A percentile compares a stretch with the other conserved stretches of the same genome.
phyloP scores from a whole-genome alignment of 2,329 filamentous ascomycete genomes.

The Drechslerella stenobrocha region DNA sequence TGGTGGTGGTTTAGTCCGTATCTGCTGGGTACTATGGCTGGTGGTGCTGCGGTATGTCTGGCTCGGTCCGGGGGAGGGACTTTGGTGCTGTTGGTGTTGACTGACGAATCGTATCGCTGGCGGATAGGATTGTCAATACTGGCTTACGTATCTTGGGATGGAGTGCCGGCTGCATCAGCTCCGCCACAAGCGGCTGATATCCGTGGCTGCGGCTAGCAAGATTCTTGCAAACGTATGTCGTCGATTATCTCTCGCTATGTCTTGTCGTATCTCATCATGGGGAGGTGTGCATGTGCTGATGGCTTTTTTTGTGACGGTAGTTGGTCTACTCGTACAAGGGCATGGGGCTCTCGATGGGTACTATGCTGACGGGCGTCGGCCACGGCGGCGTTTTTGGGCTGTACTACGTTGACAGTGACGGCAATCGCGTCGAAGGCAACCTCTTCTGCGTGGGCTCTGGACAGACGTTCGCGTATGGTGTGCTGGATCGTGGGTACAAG shows the following conservation, averaged over 20 bases:
- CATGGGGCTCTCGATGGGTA: slow-evolving; percentile 98
- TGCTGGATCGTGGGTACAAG: slow-evolving; percentile 90
- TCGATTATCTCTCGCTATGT: neutral
- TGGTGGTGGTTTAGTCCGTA: slow-evolving; percentile 47
- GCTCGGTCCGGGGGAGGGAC: too few species aligned
- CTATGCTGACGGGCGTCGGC: slow-evolving; percentile 97
- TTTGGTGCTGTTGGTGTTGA: slow-evolving; percentile 55
- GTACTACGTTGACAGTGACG: slow-evolving; percentile 98
- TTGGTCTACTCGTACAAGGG: slow-evolving; percentile 98
- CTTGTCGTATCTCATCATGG: too few species aligned
- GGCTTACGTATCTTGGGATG: slow-evolving; percentile 98
- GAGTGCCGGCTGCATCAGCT: slow-evolving; percentile 99
- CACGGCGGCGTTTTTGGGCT: slow-evolving; percentile 93
- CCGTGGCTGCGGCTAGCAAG: slow-evolving; percentile 94
- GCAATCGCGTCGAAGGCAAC: slow-evolving; percentile 87
- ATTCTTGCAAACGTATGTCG: slow-evolving; percentile 77
- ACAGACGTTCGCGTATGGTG: slow-evolving; percentile 98
- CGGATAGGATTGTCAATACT: slow-evolving; percentile 88
- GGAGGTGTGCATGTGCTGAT: too few species aligned
- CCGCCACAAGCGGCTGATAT: slow-evolving; percentile 97
- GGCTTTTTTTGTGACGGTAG: too few species aligned
- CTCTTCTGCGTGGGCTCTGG: slow-evolving; percentile 97
- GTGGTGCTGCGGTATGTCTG: slow-evolving; percentile 76
- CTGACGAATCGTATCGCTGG: neutral
- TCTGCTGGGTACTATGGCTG: slow-evolving; percentile 95